phyloP scores from a whole-genome alignment of 768 basidiomycete species.

The Xanthoconium purpureum region DNA sequence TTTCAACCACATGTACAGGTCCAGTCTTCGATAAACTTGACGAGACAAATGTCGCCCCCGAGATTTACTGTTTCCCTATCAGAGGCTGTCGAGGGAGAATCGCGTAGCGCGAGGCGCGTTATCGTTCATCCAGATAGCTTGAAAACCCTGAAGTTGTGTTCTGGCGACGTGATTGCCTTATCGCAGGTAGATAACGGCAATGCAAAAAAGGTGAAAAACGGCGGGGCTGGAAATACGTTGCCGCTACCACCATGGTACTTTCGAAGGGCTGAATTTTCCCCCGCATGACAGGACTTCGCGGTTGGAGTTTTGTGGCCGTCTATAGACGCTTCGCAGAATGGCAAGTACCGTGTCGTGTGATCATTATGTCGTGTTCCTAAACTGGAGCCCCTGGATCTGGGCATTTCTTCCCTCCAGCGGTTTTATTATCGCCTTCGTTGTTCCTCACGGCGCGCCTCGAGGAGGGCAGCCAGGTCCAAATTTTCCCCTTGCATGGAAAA shows the following conservation, averaged over 20 bases:
- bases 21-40: neutral
- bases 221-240: constrained; percentile 9
- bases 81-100: constrained; percentile 33
- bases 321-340: constrained; percentile 51
- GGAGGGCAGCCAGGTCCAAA: constrained; percentile 44
- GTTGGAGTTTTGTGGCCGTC: constrained; percentile 80
- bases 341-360: constrained; percentile 40
- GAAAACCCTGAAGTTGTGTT: constrained; percentile 57
- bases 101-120: constrained; percentile 61
- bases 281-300: constrained; percentile 49
- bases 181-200: constrained; percentile 36
- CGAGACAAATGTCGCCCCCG: constrained; percentile 15
- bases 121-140: constrained; percentile 59
- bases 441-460: constrained; percentile 59
- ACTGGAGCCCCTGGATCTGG: constrained; percentile 8
- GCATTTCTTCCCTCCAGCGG: constrained; percentile 37
- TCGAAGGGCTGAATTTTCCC: constrained; percentile 16
- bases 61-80: constrained; percentile 40
- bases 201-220: constrained; percentile 35
- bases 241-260: constrained; percentile 3
- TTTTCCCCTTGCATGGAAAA: constrained; percentile 48
- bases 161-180: constrained; percentile 68
- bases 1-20: neutral
- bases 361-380: constrained; percentile 10
- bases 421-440: constrained; percentile 54